These are phyloP conservation scores for Phlegmacium glaucopus DNA, from an alignment of 768 basidiomycete species.

Conservation along the genomic window DNA sequence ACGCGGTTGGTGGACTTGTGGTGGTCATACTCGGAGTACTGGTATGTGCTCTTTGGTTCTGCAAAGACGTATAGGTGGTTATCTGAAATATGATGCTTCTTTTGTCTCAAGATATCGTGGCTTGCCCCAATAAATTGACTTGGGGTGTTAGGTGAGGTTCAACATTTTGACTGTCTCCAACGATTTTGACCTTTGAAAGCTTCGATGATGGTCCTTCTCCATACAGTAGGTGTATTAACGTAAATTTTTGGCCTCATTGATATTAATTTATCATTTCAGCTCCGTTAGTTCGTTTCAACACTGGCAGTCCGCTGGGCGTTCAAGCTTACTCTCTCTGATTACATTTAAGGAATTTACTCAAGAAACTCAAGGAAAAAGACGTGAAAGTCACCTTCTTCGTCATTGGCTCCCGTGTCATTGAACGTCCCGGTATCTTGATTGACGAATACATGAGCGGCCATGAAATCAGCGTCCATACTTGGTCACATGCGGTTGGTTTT, in stretches of 20 bases:
- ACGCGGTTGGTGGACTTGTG: slow-evolving; percentile 91
- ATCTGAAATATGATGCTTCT: background rate
- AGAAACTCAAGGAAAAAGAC: slow-evolving; percentile 61
- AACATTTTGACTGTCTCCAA: background rate
- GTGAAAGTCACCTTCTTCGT: slow-evolving; percentile 88
- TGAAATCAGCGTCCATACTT: slow-evolving; percentile 84
- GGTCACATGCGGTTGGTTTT: slow-evolving; percentile 69
- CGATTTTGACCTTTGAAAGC: slow-evolving; percentile 17
- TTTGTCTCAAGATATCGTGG: slow-evolving; percentile 45
- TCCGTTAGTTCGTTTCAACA: slow-evolving; percentile 36
- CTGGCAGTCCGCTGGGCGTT: background rate
- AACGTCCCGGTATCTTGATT: slow-evolving; percentile 68
- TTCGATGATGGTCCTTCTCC: slow-evolving; percentile 87
- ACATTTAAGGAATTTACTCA: slow-evolving; percentile 53
- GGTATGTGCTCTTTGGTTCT: slow-evolving; percentile 24
- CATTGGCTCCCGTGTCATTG: slow-evolving; percentile 79
- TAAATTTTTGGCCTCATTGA: background rate
- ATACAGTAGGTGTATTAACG: slow-evolving; percentile 55
- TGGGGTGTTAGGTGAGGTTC: slow-evolving; percentile 61
- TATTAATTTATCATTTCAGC: slow-evolving; percentile 28
- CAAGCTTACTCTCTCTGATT: slow-evolving; percentile 4
- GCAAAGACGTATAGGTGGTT: background rate
- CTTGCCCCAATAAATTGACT: slow-evolving; percentile 64
- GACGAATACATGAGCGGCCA: slow-evolving; percentile 79
- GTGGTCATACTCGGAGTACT: slow-evolving; percentile 56